Evolutionary conservation across 352 stramenopile species (phyloP), one percentile per base, ranked within the genome.

Genomic region (Phytophthora fragariaefolia): DNA sequence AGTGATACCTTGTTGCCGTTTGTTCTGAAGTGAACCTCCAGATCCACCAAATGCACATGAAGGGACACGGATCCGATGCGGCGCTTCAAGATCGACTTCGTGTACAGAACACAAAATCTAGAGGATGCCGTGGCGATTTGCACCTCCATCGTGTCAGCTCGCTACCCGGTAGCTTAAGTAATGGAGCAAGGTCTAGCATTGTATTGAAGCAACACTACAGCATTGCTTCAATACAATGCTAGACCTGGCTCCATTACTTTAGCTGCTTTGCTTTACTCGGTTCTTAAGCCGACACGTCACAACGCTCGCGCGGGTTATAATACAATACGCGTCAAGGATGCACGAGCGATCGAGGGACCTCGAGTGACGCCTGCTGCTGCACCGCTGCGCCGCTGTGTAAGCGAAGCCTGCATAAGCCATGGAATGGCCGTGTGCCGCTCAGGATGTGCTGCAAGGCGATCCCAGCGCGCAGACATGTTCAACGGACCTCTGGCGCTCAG

Each of bases 31-130:
- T 46, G 42, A n/a, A 12, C 18, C 8, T 24, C 1, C 36, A 50
- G 36, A n/a, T n/a, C n/a, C n/a, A n/a, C n/a, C 36, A 22, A 15
- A 12, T 46, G 22, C 17, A 12, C 22, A 53, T 1, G 23, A 62
- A 63, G 40, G 26, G 49, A 46, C 58, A 17, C 13, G 4, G 5
- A 56, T 42, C 26, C 24, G 34, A 49, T 47, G 52, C 43, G 60
- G 43, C 66, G 20, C 62, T 74, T 75, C 67, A 68, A 72, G 38
- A 63, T 69, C 22, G 22, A 36, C 15, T 17, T 40, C n/a, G n/a
- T 57, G 45, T 64, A 3, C 5, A 5, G 7, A 12, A 64, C 45
- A 58, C 20, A 20, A 46, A 24, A 36, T 55, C 24, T 13, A 53
- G 27, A 38, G 22, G 6, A 49, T 20, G 22, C 27, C 30, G 28